Evolutionary conservation across 495 filamentous ascomycete genomes (phyloP).

Genomic region (Xylaria cubensis): DNA sequence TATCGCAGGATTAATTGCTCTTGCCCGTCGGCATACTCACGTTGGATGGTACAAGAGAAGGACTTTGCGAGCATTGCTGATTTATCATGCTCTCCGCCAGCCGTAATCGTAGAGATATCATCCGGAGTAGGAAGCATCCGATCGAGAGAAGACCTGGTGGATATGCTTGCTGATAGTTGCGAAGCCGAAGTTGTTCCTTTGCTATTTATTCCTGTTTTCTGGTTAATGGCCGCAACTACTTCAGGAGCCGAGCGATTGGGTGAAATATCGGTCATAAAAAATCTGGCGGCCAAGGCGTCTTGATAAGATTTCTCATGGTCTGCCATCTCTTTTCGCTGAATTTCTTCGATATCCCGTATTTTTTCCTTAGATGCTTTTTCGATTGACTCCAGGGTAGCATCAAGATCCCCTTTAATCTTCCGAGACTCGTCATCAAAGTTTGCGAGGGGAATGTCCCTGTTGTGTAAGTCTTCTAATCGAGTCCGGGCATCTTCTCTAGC

Average conservation of each 20-base stretch:
- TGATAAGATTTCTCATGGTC: background rate
- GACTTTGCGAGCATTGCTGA: background rate
- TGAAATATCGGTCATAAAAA: background rate
- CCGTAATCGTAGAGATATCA: background rate
- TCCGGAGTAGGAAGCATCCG: background rate
- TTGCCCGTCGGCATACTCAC: background rate
- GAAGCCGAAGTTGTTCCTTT: background rate
- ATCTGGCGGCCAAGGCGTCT: constrained; percentile 17
- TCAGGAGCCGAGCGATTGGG: background rate
- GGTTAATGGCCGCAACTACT: background rate
- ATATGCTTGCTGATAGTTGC: background rate
- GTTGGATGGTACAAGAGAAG: constrained; percentile 16
- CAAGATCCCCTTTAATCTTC: background rate
- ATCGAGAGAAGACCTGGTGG: background rate
- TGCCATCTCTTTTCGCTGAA: constrained; percentile 7
- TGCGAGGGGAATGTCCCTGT: background rate
- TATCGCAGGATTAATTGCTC: background rate
- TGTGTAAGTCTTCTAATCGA: background rate
- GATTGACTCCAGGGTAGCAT: background rate
- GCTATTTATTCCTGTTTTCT: too few relatives aligned
- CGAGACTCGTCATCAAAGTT: background rate
- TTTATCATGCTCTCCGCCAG: background rate
- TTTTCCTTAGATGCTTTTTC: background rate
- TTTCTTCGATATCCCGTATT: background rate
- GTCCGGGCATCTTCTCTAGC: background rate